These are phyloP conservation scores for Venturia aucupariae DNA, from an alignment of 2,329 filamentous ascomycete species.

Conservation along the genomic window DNA sequence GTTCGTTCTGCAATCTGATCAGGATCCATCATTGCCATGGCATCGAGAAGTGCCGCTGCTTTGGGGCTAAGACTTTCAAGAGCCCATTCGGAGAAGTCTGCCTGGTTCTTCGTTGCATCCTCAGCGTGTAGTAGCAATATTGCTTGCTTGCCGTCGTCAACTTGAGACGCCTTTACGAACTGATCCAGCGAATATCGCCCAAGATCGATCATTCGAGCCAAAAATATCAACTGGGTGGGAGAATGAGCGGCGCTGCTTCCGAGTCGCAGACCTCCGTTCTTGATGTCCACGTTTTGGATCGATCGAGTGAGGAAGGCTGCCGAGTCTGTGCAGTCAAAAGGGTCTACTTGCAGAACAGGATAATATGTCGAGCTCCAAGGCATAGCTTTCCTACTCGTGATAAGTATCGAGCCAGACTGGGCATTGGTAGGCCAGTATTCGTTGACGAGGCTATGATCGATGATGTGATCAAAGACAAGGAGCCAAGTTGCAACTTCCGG, in stretches of 20 bases:
- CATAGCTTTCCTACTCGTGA: constrained; percentile 7
- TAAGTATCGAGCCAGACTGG: neutral
- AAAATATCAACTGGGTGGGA: neutral
- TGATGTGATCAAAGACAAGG: constrained; percentile 9
- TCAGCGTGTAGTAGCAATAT: constrained; percentile 1
- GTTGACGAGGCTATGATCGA: neutral
- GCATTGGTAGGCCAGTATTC: constrained; percentile 11
- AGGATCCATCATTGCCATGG: constrained; percentile 17
- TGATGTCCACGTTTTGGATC: neutral
- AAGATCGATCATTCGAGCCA: constrained; percentile 7
- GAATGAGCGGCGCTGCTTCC: neutral
- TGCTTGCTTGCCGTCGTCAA: constrained; percentile 3
- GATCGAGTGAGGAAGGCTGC: constrained; percentile 1
- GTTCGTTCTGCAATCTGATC: constrained; percentile 17
- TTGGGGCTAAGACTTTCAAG: constrained; percentile 15
- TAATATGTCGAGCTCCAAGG: constrained; percentile 9
- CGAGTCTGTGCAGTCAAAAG: constrained; percentile 9
- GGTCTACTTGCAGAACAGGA: constrained; percentile 7
- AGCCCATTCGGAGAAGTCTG: constrained; percentile 10
- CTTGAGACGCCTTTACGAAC: constrained; percentile 1
- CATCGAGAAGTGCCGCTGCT: constrained; percentile 15
- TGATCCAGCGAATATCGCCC: neutral
- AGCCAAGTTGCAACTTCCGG: constrained; percentile 9
- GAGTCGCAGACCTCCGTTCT: neutral
- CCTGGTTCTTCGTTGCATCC: neutral